A percentile compares a stretch with the other conserved stretches of the same genome.
Conservation (phyloP, 2,329 filamentous ascomycete genomes). For the Claviceps maximensis region DNA sequence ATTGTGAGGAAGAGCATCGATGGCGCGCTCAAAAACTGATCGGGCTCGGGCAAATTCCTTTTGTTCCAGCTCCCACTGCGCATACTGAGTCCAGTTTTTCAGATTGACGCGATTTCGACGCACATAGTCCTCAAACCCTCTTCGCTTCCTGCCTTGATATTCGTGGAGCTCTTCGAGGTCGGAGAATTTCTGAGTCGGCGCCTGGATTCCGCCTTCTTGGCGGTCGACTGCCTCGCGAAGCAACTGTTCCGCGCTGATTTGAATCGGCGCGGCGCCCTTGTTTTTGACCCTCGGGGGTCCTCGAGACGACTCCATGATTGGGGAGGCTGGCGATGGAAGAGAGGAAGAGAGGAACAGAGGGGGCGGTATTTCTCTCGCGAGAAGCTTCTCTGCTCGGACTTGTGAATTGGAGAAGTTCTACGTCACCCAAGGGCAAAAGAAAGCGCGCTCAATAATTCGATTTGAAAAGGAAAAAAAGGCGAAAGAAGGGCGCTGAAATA, state of each 20-base stretch:
- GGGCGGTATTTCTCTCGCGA: background rate
- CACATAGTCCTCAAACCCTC: constrained; percentile 97
- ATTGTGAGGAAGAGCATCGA: constrained; percentile 82
- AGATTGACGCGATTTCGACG: constrained; percentile 88
- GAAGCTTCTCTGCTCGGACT: background rate
- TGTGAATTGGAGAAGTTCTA: background rate
- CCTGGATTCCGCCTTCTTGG: constrained; percentile 77
- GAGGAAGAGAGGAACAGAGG: background rate
- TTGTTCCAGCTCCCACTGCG: constrained; percentile 93
- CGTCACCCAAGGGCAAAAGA: background rate
- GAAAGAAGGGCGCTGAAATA: background rate
- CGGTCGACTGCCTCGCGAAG: constrained; percentile 94
- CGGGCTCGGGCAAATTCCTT: constrained; percentile 89
- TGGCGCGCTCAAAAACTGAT: constrained; percentile 84
- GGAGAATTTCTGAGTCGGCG: constrained; percentile 86
- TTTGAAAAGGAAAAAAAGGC: background rate
- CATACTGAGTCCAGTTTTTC: constrained; percentile 99
- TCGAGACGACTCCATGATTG: constrained; percentile 70
- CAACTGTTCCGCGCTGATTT: constrained; percentile 95
- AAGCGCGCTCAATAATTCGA: background rate
- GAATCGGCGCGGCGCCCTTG: constrained; percentile 80
- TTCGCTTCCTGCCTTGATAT: constrained; percentile 88
- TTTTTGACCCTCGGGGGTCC: constrained; percentile 97
- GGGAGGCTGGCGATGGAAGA: background rate
- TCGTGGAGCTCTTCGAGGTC: constrained; percentile 97